These are phyloP conservation scores for Lactarius hatsudake DNA, from an alignment of 768 basidiomycete species.

Conservation along the genomic window DNA sequence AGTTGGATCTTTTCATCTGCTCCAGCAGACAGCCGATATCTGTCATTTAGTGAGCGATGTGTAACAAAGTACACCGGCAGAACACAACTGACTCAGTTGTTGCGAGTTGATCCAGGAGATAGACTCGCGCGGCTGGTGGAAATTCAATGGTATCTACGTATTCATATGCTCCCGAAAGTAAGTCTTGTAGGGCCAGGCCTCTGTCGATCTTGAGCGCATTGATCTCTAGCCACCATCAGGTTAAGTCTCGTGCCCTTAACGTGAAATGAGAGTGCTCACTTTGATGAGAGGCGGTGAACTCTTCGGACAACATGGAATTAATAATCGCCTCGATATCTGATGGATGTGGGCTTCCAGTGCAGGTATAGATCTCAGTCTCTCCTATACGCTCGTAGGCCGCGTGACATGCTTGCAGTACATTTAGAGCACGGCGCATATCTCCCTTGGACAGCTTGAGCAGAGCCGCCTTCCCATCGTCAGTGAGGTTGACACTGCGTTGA, in stretches of 20 bases:
- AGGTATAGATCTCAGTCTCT: slow-evolving; percentile 92
- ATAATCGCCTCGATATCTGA: slow-evolving; percentile 91
- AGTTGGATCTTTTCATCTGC: slow-evolving; percentile 94
- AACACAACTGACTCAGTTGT: slow-evolving; percentile 76
- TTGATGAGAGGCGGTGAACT: slow-evolving; percentile 88
- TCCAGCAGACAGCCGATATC: slow-evolving; percentile 88
- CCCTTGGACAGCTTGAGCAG: slow-evolving; percentile 93
- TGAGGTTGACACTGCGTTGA: slow-evolving; percentile 70
- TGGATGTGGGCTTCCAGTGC: slow-evolving; percentile 96
- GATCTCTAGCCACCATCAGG: slow-evolving; percentile 58
- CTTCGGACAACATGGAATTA: slow-evolving; percentile 92
- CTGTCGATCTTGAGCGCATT: slow-evolving; percentile 83
- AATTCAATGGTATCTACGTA: slow-evolving; percentile 84
- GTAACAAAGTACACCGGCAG: not conserved
- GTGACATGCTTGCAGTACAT: slow-evolving; percentile 96
- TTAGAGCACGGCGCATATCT: slow-evolving; percentile 96
- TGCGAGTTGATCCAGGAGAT: slow-evolving; percentile 90
- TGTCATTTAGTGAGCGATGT: slow-evolving; percentile 34
- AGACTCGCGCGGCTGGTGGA: slow-evolving; percentile 81
- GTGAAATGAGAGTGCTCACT: slow-evolving; percentile 44
- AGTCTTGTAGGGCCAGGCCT: slow-evolving; percentile 91
- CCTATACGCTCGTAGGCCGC: slow-evolving; percentile 89
- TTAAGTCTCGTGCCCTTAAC: not conserved
- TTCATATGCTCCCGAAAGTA: slow-evolving; percentile 89
- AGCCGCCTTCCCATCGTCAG: slow-evolving; percentile 82